A percentile compares a stretch with the other conserved stretches of the same genome.
phyloP scores from a whole-genome alignment of 768 basidiomycete species.

The Boletus barrowsii region DNA sequence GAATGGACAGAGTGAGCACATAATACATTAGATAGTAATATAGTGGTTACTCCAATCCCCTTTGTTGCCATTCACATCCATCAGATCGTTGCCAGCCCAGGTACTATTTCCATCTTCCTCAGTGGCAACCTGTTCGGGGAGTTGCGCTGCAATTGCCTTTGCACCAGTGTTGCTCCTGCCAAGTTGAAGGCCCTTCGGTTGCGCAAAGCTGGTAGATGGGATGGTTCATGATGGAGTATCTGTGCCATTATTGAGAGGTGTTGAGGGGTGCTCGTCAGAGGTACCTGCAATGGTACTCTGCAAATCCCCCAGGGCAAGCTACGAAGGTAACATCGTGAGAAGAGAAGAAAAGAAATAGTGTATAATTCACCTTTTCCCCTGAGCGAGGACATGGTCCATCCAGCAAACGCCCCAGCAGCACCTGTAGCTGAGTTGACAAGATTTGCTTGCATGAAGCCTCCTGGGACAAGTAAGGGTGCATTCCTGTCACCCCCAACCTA shows the following conservation, averaged over 20 bases:
- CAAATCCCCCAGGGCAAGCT: slow-evolving; percentile 73
- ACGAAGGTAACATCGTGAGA: background rate
- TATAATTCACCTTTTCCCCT: slow-evolving; percentile 65
- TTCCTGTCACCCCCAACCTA: slow-evolving; percentile 36
- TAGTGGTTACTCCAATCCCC: slow-evolving; percentile 83
- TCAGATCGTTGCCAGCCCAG: slow-evolving; percentile 79
- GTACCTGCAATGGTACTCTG: slow-evolving; percentile 57
- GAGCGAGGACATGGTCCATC: slow-evolving; percentile 93
- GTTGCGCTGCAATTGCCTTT: slow-evolving; percentile 46
- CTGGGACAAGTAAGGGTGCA: slow-evolving; percentile 26
- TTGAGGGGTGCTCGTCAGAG: slow-evolving; percentile 42
- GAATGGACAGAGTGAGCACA: background rate
- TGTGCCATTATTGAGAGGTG: slow-evolving; percentile 25
- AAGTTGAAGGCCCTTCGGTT: slow-evolving; percentile 65
- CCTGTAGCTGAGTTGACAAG: slow-evolving; percentile 86
- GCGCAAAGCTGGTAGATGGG: slow-evolving; percentile 28
- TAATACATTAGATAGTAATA: background rate
- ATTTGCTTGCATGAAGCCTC: slow-evolving; percentile 29
- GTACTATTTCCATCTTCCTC: slow-evolving; percentile 43
- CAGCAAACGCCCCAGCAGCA: slow-evolving; percentile 87
- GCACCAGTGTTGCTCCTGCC: slow-evolving; percentile 51
- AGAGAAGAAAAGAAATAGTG: background rate
- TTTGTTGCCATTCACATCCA: slow-evolving; percentile 89
- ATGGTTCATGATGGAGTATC: background rate
- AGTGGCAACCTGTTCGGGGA: slow-evolving; percentile 53